These are phyloP conservation scores for Solanum aculeatissimum DNA, from an alignment of 305 asterid genomes.

Conservation along the genomic window DNA sequence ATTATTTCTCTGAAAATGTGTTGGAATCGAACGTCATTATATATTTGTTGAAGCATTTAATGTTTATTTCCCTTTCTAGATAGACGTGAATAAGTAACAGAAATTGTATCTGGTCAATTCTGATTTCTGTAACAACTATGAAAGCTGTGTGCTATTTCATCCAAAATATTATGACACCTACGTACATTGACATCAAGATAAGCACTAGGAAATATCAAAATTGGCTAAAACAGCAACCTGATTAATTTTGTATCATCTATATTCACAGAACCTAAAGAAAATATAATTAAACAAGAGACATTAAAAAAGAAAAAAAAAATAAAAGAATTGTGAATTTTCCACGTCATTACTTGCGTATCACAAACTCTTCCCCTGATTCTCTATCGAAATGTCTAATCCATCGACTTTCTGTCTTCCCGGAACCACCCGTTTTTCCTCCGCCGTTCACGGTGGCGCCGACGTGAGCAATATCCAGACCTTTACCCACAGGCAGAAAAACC, in stretches of 20 bases:
- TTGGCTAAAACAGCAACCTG: neutral
- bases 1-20: neutral
- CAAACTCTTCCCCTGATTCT: slow-evolving; percentile 54
- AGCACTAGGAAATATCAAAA: neutral
- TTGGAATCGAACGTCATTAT: neutral
- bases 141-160: neutral
- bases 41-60: neutral
- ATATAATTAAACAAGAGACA: neutral
- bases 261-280: neutral
- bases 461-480: slow-evolving; percentile 71
- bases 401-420: slow-evolving; percentile 14
- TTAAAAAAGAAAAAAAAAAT: no score
- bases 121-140: neutral
- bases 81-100: neutral
- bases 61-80: neutral
- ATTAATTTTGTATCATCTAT: neutral
- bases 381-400: slow-evolving; percentile 59
- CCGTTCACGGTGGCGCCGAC: slow-evolving; percentile 44
- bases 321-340: neutral
- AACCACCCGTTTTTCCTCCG: slow-evolving; percentile 10
- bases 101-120: neutral
- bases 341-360: neutral
- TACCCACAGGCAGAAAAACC: slow-evolving; percentile 76
- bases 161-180: neutral
- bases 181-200: no score